Evolutionary conservation across 2,329 filamentous ascomycete species (phyloP).

Genomic region (Fusarium oxysporum): DNA sequence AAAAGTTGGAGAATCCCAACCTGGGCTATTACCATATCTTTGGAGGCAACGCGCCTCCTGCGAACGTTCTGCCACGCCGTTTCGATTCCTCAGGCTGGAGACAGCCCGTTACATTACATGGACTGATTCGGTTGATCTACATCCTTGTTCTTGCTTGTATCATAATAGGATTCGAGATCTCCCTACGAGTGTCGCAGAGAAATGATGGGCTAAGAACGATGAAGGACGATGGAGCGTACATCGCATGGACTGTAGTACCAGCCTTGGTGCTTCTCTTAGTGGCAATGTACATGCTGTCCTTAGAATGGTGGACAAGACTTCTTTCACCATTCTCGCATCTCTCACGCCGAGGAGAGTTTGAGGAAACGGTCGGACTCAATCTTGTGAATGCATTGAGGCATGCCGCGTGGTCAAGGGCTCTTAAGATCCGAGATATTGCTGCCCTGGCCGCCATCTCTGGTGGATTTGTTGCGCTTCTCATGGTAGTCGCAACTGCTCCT

Average conservation of each 20-base stretch:
- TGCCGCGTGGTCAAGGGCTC: conserved; percentile 44
- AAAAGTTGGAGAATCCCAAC: conserved; percentile 43
- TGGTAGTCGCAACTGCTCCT: conserved; percentile 49
- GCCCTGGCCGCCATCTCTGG: conserved; percentile 45
- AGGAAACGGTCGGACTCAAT: conserved; percentile 48
- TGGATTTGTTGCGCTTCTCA: conserved; percentile 45
- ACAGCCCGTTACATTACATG: conserved; percentile 49
- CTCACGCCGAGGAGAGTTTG: conserved; percentile 42
- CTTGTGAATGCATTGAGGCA: conserved; percentile 49
- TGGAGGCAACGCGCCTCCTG: conserved; percentile 39
- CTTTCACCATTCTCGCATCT: conserved; percentile 51
- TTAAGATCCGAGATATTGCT: conserved; percentile 43
- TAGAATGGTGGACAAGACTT: conserved; percentile 49
- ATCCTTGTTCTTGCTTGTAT: conserved; percentile 45
- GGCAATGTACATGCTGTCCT: conserved; percentile 47
- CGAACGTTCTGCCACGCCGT: conserved; percentile 14
- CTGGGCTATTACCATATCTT: conserved; percentile 45
- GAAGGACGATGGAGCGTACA: conserved; percentile 44
- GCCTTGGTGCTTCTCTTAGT: conserved; percentile 46
- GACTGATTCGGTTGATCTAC: conserved; percentile 43
- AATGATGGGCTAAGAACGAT: conserved; percentile 49
- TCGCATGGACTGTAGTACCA: conserved; percentile 52
- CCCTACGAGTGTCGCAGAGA: conserved; percentile 47
- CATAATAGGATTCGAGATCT: conserved; percentile 51
- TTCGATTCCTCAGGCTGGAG: conserved; percentile 46